These are phyloP conservation scores for Pistacia integerrima DNA, from an alignment of 345 rosid genomes.

Conservation along the genomic window DNA sequence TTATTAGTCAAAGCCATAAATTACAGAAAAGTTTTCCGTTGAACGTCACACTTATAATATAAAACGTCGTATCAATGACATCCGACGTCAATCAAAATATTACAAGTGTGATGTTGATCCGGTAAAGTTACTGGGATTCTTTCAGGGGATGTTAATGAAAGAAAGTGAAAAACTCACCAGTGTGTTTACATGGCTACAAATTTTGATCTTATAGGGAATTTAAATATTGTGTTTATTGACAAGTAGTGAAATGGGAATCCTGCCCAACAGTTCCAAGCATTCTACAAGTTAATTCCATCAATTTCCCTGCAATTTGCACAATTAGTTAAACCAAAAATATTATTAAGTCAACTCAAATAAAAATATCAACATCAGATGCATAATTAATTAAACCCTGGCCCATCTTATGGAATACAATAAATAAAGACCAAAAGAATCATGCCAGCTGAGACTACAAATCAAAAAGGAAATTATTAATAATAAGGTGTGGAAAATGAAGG, in stretches of 20 bases:
- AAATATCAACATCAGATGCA: slow-evolving; percentile 12
- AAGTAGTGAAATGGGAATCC: slow-evolving; percentile 53
- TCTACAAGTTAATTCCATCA: slow-evolving; percentile 86
- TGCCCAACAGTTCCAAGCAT: slow-evolving; percentile 63
- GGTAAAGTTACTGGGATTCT: no score
- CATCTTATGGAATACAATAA: not conserved
- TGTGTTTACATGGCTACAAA: slow-evolving; percentile 34
- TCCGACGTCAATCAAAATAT: no score
- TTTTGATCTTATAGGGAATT: slow-evolving; percentile 11
- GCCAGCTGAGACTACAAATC: slow-evolving; percentile 25
- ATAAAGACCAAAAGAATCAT: slow-evolving; percentile 15
- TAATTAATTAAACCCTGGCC: slow-evolving; percentile 12
- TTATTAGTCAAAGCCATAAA: not conserved
- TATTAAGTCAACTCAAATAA: slow-evolving; percentile 22
- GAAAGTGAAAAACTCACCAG: not conserved
- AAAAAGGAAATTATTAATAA: not conserved
- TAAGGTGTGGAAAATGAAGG: slow-evolving; percentile 28
- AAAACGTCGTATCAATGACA: no score
- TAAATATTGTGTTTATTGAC: slow-evolving; percentile 52
- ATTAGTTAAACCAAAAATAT: not conserved
- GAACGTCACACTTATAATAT: no score
- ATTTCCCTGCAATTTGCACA: slow-evolving; percentile 58
- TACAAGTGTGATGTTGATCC: no score
- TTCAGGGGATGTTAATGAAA: not conserved
- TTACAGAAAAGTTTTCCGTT: no score